Conservation (phyloP, 257 asterid genomes). For the Solanum tarijense region DNA sequence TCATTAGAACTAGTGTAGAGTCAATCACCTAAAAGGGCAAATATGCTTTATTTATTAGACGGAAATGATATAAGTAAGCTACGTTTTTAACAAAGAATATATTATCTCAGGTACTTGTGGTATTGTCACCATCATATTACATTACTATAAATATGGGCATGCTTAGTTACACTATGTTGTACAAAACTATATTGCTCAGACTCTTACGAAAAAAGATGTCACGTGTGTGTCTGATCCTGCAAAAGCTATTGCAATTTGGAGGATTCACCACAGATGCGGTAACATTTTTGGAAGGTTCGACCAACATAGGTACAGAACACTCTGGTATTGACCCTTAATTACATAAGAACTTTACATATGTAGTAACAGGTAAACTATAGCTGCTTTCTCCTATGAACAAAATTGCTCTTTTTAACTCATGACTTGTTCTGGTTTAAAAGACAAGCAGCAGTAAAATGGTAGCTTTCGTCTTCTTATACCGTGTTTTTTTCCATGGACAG, state of each 20-base stretch:
- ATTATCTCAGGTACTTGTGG: not conserved
- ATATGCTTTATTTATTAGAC: not conserved
- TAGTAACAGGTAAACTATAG: not conserved
- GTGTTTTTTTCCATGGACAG: conserved; percentile 3
- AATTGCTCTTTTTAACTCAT: not conserved
- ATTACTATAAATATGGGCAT: not conserved
- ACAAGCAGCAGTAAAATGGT: conserved; percentile 37
- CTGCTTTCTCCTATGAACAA: not conserved
- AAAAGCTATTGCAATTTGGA: not conserved
- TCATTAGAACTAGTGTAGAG: too few relatives aligned
- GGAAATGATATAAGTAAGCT: not conserved
- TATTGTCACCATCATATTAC: not conserved
- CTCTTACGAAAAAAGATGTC: not conserved
- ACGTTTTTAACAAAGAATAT: not conserved
- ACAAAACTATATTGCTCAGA: not conserved
- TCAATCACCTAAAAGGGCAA: not conserved
- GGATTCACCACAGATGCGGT: not conserved
- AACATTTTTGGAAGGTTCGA: not conserved
- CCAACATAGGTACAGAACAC: not conserved
- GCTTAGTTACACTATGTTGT: not conserved
- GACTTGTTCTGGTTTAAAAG: conserved; percentile 9
- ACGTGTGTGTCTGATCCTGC: not conserved
- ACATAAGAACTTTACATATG: not conserved
- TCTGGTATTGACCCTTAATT: not conserved
- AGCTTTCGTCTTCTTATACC: conserved; percentile 16